Evolutionary conservation across 140 eudicot genomes (phyloP), one percentile per base, ranked within the genome.

Genomic region (Bidens hawaiensis): DNA sequence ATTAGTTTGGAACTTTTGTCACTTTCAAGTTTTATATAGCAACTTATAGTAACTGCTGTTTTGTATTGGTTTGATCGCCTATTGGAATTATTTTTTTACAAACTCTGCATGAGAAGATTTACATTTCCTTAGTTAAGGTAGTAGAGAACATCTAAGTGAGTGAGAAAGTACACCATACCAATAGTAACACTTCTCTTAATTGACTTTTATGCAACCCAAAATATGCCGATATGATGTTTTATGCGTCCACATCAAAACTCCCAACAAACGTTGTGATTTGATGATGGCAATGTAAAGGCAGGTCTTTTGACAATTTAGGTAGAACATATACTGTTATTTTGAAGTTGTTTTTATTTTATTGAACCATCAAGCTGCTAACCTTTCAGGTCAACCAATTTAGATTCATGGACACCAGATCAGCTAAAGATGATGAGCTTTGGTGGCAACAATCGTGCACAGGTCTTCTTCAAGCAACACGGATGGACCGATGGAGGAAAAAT

Each of bases 401-500:
- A 28, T 28, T 28, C 33, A 28, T 28, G 33, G 33, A 28, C 33
- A 28, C 33, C 33, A 5, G 33, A 28, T 28, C 33, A 28, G 33
- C 5, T 28, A 28, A 28, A 28, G 33, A 28, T 28, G 33, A 28
- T 28, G 99, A 64, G 64, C 61, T 93, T 85, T 75, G 99, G 99
- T 31, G 99, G 99, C 49, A 93, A 93, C 79, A 28, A 28, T 28
- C 5, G 33, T 28, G 33, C 33, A 5, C 33, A 28, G 5, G 33
- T 28, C 5, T 28, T 28, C 33, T 28, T 28, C 33, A 28, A 28
- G 33, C 33, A 5, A 28, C 33, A 28, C 33, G 5, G 5, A 28
- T 5, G 33, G 2, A 85, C 78, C 45, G 99, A 93, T 76, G 99
- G 99, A 60, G 33, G 33, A 28, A 2, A 28, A 2, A 28, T 28